A percentile compares a stretch with the other conserved stretches of the same genome.
These are phyloP conservation scores for Aquilaria sinensis DNA, from an alignment of 345 rosid species.

Conservation along the genomic window DNA sequence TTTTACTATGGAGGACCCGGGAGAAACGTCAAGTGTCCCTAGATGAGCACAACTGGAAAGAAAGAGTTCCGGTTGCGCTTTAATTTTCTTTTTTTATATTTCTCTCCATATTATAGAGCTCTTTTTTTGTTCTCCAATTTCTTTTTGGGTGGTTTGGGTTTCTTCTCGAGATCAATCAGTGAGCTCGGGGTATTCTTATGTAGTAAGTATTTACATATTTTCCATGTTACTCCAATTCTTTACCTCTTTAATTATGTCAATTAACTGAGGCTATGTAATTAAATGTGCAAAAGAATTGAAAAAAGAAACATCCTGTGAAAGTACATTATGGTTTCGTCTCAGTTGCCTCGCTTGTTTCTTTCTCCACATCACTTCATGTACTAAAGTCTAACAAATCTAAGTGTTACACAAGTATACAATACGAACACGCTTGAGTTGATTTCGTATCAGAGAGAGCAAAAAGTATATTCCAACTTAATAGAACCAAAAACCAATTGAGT, in stretches of 20 bases:
- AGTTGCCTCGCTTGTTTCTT: neutral
- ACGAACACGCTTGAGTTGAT: too few species aligned
- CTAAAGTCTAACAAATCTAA: neutral
- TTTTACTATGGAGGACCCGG: conserved; percentile 98
- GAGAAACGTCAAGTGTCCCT: conserved; percentile 78
- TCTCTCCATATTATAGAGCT: conserved; percentile 9
- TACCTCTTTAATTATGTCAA: conserved; percentile 1
- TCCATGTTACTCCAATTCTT: conserved; percentile 24
- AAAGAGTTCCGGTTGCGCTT: conserved; percentile 6
- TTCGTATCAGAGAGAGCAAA: too few species aligned
- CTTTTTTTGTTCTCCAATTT: conserved; percentile 5
- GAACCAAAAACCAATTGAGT: neutral
- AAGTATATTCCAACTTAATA: neutral
- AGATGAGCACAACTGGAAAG: conserved; percentile 8
- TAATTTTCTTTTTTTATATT: conserved; percentile 9
- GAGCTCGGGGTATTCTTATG: conserved; percentile 29
- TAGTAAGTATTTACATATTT: conserved; percentile 13
- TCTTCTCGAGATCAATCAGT: conserved; percentile 24
- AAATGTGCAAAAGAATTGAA: conserved; percentile 22
- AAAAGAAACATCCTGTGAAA: conserved; percentile 6
- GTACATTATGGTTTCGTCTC: neutral
- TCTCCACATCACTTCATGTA: too few species aligned
- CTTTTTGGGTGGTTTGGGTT: conserved; percentile 35
- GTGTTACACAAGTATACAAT: neutral
- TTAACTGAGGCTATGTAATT: conserved; percentile 32